Evolutionary conservation across 768 basidiomycete species (phyloP).

Genomic region (Phaeolepiota aurea): DNA sequence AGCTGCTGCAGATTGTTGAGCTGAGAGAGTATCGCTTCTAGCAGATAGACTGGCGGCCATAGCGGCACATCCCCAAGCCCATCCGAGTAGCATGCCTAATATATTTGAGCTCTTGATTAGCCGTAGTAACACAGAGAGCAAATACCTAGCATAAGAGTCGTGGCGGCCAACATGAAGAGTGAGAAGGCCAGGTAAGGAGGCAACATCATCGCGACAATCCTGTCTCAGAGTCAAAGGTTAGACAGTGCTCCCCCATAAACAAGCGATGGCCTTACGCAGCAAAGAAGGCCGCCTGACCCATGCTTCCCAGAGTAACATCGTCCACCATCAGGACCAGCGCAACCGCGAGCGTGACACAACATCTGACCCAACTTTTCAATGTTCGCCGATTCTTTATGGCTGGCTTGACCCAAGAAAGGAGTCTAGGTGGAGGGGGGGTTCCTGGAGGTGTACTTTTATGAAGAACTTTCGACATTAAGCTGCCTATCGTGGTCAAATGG

Average conservation of each 20-base stretch:
- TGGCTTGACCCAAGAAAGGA: constrained; percentile 22
- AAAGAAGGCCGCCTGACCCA: constrained; percentile 36
- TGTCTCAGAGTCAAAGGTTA: constrained; percentile 6
- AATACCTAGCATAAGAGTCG: constrained; percentile 25
- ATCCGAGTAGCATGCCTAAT: constrained; percentile 33
- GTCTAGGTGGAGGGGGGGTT: constrained; percentile 5
- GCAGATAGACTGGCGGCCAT: constrained; percentile 32
- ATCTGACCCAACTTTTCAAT: constrained; percentile 32
- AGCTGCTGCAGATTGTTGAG: constrained; percentile 21
- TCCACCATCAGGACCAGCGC: constrained; percentile 27
- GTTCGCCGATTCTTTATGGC: constrained; percentile 24
- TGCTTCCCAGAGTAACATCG: constrained; percentile 17
- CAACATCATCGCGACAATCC: constrained; percentile 29
- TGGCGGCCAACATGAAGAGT: constrained; percentile 23
- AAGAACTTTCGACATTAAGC: neutral
- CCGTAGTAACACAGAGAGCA: neutral
- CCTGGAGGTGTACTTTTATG: neutral
- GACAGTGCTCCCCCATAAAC: neutral
- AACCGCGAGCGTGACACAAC: constrained; percentile 22
- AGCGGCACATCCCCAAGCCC: constrained; percentile 36
- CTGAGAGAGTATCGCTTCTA: constrained; percentile 24
- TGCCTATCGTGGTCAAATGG: neutral
- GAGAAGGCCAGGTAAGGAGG: constrained; percentile 31
- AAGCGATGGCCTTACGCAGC: constrained; percentile 18
- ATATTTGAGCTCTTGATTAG: neutral